Percentiles rank a stretch among this genome's conserved stretches.
Evolutionary conservation across 139 green algal genomes (phyloP).

Genomic region (Chlamydomonas urium): DNA sequence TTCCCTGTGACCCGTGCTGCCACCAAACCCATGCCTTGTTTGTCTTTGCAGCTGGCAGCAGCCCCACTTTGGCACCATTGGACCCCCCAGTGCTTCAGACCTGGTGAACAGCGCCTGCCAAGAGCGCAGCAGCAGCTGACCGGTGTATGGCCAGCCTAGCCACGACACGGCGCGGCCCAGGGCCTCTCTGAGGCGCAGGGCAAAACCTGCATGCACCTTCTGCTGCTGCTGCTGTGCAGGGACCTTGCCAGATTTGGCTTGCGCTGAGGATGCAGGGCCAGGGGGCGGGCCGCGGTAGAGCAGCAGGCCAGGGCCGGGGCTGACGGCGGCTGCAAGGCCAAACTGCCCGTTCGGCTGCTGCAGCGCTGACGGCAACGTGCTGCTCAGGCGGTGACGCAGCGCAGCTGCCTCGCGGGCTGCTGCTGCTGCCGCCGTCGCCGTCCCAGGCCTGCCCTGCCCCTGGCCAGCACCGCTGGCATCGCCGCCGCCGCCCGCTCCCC

Average conservation of each 20-base stretch:
- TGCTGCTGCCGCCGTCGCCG: background rate
- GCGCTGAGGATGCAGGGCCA: background rate
- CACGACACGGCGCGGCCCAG: too few species aligned
- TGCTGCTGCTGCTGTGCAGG: background rate
- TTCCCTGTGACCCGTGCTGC: too few species aligned
- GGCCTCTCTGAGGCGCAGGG: background rate
- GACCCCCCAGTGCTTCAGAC: too few species aligned
- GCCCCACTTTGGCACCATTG: too few species aligned
- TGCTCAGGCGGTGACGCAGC: conserved; percentile 7
- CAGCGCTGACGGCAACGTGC: background rate
- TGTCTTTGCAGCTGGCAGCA: too few species aligned
- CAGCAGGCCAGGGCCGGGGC: background rate
- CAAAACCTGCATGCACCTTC: background rate
- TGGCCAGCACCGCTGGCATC: background rate
- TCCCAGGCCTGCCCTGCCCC: background rate
- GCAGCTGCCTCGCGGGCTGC: conserved; percentile 9
- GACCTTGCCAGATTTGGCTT: background rate
- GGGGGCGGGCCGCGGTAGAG: background rate
- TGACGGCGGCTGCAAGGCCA: background rate
- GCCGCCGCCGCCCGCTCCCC: background rate
- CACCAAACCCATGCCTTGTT: too few species aligned
- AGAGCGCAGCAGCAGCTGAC: background rate
- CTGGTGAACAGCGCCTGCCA: too few species aligned
- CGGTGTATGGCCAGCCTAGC: background rate
- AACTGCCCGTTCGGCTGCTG: background rate